These are phyloP conservation scores for Cymbopogon flexuosus DNA, from an alignment of 202 grass and related monocot species.

Conservation along the genomic window DNA sequence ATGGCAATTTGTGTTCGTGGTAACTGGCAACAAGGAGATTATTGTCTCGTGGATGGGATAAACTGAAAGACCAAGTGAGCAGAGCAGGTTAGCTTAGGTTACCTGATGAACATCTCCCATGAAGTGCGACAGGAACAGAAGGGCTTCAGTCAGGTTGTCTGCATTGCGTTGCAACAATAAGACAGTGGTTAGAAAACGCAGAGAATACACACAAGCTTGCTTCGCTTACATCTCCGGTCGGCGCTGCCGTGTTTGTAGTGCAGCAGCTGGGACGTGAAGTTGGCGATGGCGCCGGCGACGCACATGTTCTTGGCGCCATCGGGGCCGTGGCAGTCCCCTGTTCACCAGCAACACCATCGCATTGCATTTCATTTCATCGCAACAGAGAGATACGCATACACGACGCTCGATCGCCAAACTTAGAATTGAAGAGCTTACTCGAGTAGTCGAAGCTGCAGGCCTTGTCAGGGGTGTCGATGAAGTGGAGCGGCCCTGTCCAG, in stretches of 20 bases:
- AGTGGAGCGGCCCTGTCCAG: conserved; percentile 71
- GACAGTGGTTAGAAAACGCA: background rate
- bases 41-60: background rate
- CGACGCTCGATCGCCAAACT: too few relatives aligned
- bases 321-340: conserved; percentile 78
- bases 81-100: background rate
- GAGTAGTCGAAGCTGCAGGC: conserved; percentile 75
- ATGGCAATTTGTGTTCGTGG: background rate
- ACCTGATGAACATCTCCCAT: conserved; percentile 96
- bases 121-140: conserved; percentile 85
- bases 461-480: conserved; percentile 89
- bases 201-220: too few relatives aligned
- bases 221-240: conserved; percentile 46
- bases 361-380: background rate
- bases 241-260: conserved; percentile 73
- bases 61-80: background rate
- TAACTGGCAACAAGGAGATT: background rate
- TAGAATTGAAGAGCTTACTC: conserved; percentile 27
- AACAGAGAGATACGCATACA: background rate
- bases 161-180: background rate
- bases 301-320: conserved; percentile 61
- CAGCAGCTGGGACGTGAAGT: conserved; percentile 78
- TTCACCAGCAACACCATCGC: background rate
- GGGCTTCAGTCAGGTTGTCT: conserved; percentile 87
- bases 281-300: conserved; percentile 71